Evolutionary conservation across 2,329 filamentous ascomycete species (phyloP), one percentile per base, ranked within the genome.

Genomic region (Parastagonospora nodorum): DNA sequence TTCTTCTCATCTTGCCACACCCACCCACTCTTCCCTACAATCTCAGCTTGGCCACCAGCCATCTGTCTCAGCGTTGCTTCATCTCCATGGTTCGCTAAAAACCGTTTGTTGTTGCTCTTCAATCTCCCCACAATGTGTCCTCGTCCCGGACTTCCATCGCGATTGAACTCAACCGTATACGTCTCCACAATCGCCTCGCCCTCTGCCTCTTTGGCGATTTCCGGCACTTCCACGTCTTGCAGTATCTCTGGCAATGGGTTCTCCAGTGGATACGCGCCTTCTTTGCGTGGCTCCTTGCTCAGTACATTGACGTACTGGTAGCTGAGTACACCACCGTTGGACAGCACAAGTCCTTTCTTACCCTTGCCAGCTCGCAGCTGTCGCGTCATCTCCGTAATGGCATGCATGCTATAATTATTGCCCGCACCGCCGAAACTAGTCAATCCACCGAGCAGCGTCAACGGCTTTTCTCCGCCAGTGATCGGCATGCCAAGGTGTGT

Each of bases 331-430:
- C 86, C 86, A 0, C 86, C 86, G 60, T 88, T 88, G 1, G 85
- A 86, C 11, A 88, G 77, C 4, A 88, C 74, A 0, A 89, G 67
- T 2, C 84, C 86, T 11, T 75, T 81, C 2, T 68, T 74, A 1
- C 75, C 75, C 19, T 73, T 76, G 0, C 76, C 75, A 8, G 65
- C 62, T 8, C 84, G 76, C 3, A 88, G 66, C 48, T 79, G 10
- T 75, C 82, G 75, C 75, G 62, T 63, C 63, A 71, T 68, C 32
- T 67, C 68, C 5, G 69, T 72, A 36, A 75, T 46, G 19, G 72
- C 84, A 72, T 89, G 86, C 80, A 88, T 84, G 0, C 84, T 86
- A 52, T 89, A 89, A 47, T 88, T 88, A 55, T 89, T 89, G 0
- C 86, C 86, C 5, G 87, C 86, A 0, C 86, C 87, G 0, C 87